Evolutionary conservation across 1,139 yeast species (phyloP), one percentile per base, ranked within the genome.

Genomic region (Pichia sp.): DNA sequence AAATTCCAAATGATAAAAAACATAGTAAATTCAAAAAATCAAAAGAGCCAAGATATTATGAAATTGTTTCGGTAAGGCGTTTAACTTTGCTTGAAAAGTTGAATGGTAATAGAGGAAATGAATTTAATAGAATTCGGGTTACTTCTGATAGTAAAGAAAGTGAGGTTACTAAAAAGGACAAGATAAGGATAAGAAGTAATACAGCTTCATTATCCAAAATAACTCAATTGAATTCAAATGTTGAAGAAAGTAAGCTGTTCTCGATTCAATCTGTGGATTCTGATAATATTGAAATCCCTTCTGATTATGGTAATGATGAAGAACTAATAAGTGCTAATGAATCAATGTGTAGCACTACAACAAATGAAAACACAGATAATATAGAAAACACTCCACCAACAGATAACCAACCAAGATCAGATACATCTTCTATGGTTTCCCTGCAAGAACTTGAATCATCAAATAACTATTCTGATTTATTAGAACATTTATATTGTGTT

Each of bases 401-500:
- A n/a, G 22, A 25, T 27, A 8, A 16, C 10, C 22, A 27, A 9
- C 6, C 16, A 22, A 18, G 14, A 1, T n/a, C 46, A 16, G 5
- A 25, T 8, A 10, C 30, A 14, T 13, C 42, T 18, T 14, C 34
- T 7, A 7, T 16, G 8, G 10, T 19, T n/a, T 22, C 19, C 13
- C 4, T 60, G 62, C 27, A 70, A 36, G n/a, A 36, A 4, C 13
- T 8, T 9, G 6, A 18, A 36, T 36, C 25, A 8, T 18, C 25
- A 9, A 16, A 33, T 1, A 22, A 16, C 3, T 45, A 53, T 29
- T 27, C 30, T 10, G 42, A 71, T 50, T 65, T 79, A 33, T 63
- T 67, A 6, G 71, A 68, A 19, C 63, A 73, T 45, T 60, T 70
- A 28, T 66, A 70, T n/a, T 61, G 71, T 9, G 69, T 74, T 10